Evolutionary conservation across 2,329 filamentous ascomycete species (phyloP), one percentile per base, ranked within the genome.

Genomic region (Polytolypa hystricis): DNA sequence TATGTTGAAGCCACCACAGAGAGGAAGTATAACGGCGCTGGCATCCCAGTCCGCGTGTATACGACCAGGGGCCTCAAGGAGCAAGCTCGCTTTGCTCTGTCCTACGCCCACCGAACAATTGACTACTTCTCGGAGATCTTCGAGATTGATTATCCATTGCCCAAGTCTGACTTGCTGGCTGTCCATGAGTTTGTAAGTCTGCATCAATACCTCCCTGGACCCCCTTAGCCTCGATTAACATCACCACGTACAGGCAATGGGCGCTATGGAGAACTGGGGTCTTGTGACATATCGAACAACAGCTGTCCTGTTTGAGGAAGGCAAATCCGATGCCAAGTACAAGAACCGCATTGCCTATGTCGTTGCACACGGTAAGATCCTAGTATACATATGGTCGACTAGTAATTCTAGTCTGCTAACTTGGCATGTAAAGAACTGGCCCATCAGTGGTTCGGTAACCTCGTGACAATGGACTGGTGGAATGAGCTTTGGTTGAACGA

Each of bases 401-500:
- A n/a, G n/a, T n/a, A n/a, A n/a, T n/a, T n/a, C n/a, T n/a, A n/a
- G n/a, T n/a, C n/a, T n/a, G n/a, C n/a, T n/a, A n/a, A n/a, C n/a
- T n/a, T 21, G 28, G 25, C 11, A 7, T 30, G 30, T 35, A n/a
- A n/a, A 66, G 91, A 98, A 61, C 71, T 98, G 43, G 91, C 87
- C 38, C 86, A 94, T 55, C 86, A 93, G 64, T 94, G 87, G 87
- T 94, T 94, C 50, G 86, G 86, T 25, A 93, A 94, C 58, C 73
- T 94, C 8, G 86, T 93, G 29, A 94, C 87, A 4, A 94, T 94
- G 86, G 84, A 93, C 58, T 94, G 86, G 85, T 91, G 84, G 84
- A 84, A 81, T 55, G 83, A 93, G 64, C 73, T 91, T 27, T 94
- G 86, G 86, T 72, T 93, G 35, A 93, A 93, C 53, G 89, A 96